A percentile compares a stretch with the other conserved stretches of the same genome.
phyloP scores from a whole-genome alignment of 2,329 filamentous ascomycete genomes.

The Erysiphe neolycopersici region DNA sequence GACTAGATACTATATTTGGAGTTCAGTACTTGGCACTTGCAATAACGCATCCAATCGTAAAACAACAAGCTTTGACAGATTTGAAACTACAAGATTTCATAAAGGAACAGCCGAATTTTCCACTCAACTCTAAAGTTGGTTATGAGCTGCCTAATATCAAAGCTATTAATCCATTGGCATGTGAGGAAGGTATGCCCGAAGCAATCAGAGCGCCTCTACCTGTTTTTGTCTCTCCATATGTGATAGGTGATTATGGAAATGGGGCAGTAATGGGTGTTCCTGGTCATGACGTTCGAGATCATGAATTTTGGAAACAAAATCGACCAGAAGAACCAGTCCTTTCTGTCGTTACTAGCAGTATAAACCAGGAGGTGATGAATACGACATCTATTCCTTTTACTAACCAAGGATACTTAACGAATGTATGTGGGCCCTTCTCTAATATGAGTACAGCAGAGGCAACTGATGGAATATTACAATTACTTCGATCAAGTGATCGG shows the following conservation, averaged over 20 bases:
- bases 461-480: conserved; percentile 28
- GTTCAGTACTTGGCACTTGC: conserved; percentile 67
- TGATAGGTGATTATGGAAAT: conserved; percentile 61
- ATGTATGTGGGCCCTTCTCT: conserved; percentile 34
- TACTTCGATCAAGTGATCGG: conserved; percentile 25
- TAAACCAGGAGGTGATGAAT: conserved; percentile 19
- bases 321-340: conserved; percentile 30
- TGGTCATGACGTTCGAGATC: conserved; percentile 54
- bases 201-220: conserved; percentile 32
- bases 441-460: conserved; percentile 37
- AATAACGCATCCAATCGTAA: conserved; percentile 42
- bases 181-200: conserved; percentile 23
- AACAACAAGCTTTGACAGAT: conserved; percentile 29
- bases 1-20: conserved; percentile 66
- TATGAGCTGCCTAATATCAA: conserved; percentile 35
- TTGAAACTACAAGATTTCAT: conserved; percentile 39
- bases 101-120: conserved; percentile 28
- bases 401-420: conserved; percentile 39
- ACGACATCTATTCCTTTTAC: conserved; percentile 28
- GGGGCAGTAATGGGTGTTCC: conserved; percentile 85
- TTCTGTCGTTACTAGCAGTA: conserved; percentile 27
- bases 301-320: conserved; percentile 57
- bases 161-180: conserved; percentile 38
- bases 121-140: conserved; percentile 33
- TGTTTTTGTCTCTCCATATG: conserved; percentile 62